phyloP scores from a whole-genome alignment of 2,329 filamentous ascomycete genomes.

The Davidsoniella virescens region DNA sequence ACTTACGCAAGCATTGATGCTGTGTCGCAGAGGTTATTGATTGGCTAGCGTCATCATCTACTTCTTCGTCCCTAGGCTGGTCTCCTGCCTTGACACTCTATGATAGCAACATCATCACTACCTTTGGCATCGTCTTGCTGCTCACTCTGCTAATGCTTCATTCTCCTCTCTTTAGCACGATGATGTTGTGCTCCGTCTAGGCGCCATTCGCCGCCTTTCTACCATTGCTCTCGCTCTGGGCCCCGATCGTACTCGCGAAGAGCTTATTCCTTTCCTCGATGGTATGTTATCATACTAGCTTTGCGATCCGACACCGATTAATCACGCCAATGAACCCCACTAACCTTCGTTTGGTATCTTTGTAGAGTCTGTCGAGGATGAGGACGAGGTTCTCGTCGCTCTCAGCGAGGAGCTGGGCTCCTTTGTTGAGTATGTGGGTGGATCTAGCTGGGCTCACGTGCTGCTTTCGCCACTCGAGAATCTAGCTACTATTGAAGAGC shows the following conservation, averaged over 20 bases:
- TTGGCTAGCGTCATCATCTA: no score
- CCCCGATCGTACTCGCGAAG: slow-evolving; percentile 89
- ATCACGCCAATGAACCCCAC: slow-evolving; percentile 10
- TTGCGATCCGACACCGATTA: slow-evolving; percentile 12
- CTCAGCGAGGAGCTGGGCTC: slow-evolving; percentile 90
- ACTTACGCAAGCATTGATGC: no score
- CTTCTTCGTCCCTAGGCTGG: no score
- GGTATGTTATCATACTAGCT: slow-evolving; percentile 42
- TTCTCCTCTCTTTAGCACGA: slow-evolving; percentile 52
- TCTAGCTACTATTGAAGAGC: slow-evolving; percentile 94
- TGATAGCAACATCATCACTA: no score
- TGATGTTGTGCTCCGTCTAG: slow-evolving; percentile 92
- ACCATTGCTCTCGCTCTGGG: slow-evolving; percentile 95
- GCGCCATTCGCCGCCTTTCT: slow-evolving; percentile 94
- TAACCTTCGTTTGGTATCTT: slow-evolving; percentile 18
- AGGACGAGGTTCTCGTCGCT: slow-evolving; percentile 94
- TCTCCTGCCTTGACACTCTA: no score
- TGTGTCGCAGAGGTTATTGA: no score
- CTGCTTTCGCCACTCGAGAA: slow-evolving; percentile 95
- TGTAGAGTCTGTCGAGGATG: slow-evolving; percentile 93
- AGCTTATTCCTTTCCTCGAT: slow-evolving; percentile 97
- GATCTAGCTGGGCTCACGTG: slow-evolving; percentile 84
- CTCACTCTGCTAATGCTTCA: no score
- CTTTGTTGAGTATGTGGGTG: slow-evolving; percentile 96
- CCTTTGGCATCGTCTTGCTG: no score